phyloP scores from a whole-genome alignment of 1,139 yeast genomes.

The Blastobotrys malaysiensis region DNA sequence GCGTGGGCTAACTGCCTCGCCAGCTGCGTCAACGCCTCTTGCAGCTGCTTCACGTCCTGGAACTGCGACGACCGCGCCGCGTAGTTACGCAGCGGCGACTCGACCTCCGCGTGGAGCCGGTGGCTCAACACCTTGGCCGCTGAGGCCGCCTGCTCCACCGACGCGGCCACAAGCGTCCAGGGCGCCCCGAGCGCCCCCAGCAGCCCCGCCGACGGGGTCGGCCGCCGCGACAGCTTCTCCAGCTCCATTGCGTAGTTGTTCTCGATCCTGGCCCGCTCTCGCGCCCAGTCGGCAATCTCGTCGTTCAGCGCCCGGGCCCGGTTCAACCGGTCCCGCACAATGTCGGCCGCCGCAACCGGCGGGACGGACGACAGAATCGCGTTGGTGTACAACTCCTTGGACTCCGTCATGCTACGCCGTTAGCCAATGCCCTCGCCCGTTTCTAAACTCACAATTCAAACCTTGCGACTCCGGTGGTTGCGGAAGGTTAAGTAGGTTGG shows the following conservation, averaged over 20 bases:
- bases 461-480: neutral
- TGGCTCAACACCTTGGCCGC: slow-evolving; percentile 29
- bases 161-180: slow-evolving; percentile 30
- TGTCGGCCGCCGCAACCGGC: slow-evolving; percentile 30
- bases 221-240: slow-evolving; percentile 28
- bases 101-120: slow-evolving; percentile 32
- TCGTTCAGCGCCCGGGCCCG: slow-evolving; percentile 29
- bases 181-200: slow-evolving; percentile 33
- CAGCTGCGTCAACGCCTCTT: slow-evolving; percentile 26
- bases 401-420: neutral
- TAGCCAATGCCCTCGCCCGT: neutral
- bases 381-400: slow-evolving; percentile 27
- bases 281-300: slow-evolving; percentile 35
- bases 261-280: slow-evolving; percentile 34
- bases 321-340: slow-evolving; percentile 31
- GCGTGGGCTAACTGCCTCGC: slow-evolving; percentile 23
- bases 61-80: slow-evolving; percentile 24
- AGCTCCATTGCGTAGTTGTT: slow-evolving; percentile 34
- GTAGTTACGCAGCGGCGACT: slow-evolving; percentile 28
- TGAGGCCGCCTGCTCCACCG: slow-evolving; percentile 28
- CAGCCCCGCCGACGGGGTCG: slow-evolving; percentile 17
- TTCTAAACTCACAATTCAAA: neutral
- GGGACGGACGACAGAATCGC: slow-evolving; percentile 29
- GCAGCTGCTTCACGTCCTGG: slow-evolving; percentile 29
- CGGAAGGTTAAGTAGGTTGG: neutral